Conservation (phyloP, 192 early-diverging fungal species). For the Kappamyces sp. region DNA sequence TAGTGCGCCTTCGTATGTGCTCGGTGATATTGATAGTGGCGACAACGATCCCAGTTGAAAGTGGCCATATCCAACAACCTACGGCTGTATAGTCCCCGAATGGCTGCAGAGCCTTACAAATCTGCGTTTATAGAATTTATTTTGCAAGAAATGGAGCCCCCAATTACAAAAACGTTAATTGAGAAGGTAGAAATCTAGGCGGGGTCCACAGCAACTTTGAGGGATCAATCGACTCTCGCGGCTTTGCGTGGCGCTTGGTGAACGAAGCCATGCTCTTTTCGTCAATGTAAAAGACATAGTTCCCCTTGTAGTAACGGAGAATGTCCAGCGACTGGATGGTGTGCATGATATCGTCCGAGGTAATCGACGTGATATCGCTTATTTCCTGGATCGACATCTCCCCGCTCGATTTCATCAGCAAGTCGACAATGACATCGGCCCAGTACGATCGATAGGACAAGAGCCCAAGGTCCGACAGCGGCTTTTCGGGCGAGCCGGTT, state of each 20-base stretch:
- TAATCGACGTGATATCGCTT: conserved; percentile 75
- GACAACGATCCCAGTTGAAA: too few relatives aligned
- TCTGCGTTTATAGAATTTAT: too few relatives aligned
- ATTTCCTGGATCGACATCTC: conserved; percentile 90
- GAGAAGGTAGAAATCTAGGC: conserved; percentile 42
- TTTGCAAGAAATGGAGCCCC: too few relatives aligned
- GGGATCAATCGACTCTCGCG: conserved; percentile 71
- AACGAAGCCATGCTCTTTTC: conserved; percentile 78
- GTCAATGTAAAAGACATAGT: conserved; percentile 81
- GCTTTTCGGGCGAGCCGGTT: conserved; percentile 95
- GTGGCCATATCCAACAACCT: too few relatives aligned
- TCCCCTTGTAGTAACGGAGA: conserved; percentile 85
- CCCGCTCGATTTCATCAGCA: conserved; percentile 61
- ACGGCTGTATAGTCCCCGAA: too few relatives aligned
- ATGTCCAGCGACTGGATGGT: conserved; percentile 84
- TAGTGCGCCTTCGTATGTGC: too few relatives aligned
- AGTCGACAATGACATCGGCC: conserved; percentile 79
- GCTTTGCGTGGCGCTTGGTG: conserved; percentile 73
- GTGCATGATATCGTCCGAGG: conserved; percentile 82
- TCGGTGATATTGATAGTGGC: too few relatives aligned
- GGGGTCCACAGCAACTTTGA: conserved; percentile 51
- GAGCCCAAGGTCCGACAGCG: conserved; percentile 92
- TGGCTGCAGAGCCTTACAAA: too few relatives aligned
- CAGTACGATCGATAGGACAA: conserved; percentile 94
- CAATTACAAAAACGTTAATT: conserved; percentile 38